Evolutionary conservation across 805 yeast genomes (phyloP).

Genomic region (Trichomonascus vanleenenianus): DNA sequence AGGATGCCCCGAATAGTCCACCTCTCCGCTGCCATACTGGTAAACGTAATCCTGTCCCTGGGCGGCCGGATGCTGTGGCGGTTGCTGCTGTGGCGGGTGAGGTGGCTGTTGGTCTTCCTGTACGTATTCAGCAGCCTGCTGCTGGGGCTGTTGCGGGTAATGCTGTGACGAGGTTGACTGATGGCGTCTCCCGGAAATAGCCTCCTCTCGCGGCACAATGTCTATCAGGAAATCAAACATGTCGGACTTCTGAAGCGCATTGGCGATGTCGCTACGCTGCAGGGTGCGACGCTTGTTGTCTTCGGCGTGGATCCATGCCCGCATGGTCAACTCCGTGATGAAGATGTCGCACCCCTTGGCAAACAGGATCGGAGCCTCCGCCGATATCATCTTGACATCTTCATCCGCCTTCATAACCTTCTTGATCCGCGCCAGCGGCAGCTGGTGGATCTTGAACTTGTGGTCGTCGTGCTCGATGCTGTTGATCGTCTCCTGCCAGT

Average conservation of each 20-base stretch:
- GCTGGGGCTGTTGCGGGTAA: conserved; percentile 11
- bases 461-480: conserved; percentile 65
- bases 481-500: conserved; percentile 95
- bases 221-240: conserved; percentile 97
- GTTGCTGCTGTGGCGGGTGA: conserved; percentile 3
- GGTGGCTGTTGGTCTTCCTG: conserved; percentile 13
- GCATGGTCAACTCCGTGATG: conserved; percentile 93
- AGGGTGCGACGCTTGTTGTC: conserved; percentile 90
- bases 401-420: conserved; percentile 98
- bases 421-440: conserved; percentile 93
- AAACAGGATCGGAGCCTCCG: conserved; percentile 95
- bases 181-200: conserved; percentile 20
- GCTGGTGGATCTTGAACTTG: conserved; percentile 84
- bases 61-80: conserved; percentile 3
- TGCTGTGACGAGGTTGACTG: conserved; percentile 3
- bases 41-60: conserved; percentile 6
- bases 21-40: conserved; percentile 15
- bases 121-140: conserved; percentile 11
- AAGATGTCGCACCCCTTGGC: conserved; percentile 98
- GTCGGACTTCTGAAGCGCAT: conserved; percentile 88
- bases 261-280: conserved; percentile 91
- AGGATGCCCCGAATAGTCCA: conserved; percentile 1
- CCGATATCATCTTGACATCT: conserved; percentile 94
- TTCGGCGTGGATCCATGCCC: conserved; percentile 99
- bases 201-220: conserved; percentile 88